Conservation (phyloP, 345 rosid genomes). For the Xanthoceras sorbifolium region DNA sequence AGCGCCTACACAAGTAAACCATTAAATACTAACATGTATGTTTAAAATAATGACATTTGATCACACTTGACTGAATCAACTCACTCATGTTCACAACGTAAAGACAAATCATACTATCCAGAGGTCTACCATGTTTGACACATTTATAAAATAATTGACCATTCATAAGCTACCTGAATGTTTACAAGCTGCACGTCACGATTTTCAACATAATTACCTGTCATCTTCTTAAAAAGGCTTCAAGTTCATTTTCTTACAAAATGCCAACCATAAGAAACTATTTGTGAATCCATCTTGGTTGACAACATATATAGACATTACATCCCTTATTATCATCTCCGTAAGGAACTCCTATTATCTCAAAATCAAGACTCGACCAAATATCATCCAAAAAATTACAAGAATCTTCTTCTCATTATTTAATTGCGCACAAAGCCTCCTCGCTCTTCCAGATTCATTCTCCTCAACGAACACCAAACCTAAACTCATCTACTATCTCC, state of each 20-base stretch:
- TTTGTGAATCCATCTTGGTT: conserved; percentile 8
- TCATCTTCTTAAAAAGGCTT: conserved; percentile 30
- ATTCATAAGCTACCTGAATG: conserved; percentile 9
- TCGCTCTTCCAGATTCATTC: neutral
- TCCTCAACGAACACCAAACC: conserved; percentile 2
- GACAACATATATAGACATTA: conserved; percentile 21
- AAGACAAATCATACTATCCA: too few species aligned
- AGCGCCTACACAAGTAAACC: too few species aligned
- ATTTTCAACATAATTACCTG: conserved; percentile 13
- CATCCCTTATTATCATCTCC: conserved; percentile 10
- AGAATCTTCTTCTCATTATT: conserved; percentile 25
- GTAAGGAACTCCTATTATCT: conserved; percentile 34
- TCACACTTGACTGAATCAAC: too few species aligned
- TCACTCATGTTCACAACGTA: too few species aligned
- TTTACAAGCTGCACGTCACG: conserved; percentile 11
- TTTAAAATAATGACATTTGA: too few species aligned
- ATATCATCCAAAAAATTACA: conserved; percentile 34
- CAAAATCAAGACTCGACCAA: conserved; percentile 29
- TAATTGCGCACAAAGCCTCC: neutral
- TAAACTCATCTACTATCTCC: conserved; percentile 17
- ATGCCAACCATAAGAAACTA: neutral
- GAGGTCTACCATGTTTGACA: too few species aligned
- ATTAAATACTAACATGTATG: too few species aligned
- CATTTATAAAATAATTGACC: neutral
- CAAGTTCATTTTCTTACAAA: conserved; percentile 28